Evolutionary conservation across 1,139 yeast species (phyloP).

Genomic region (Pneumocystis murina): DNA sequence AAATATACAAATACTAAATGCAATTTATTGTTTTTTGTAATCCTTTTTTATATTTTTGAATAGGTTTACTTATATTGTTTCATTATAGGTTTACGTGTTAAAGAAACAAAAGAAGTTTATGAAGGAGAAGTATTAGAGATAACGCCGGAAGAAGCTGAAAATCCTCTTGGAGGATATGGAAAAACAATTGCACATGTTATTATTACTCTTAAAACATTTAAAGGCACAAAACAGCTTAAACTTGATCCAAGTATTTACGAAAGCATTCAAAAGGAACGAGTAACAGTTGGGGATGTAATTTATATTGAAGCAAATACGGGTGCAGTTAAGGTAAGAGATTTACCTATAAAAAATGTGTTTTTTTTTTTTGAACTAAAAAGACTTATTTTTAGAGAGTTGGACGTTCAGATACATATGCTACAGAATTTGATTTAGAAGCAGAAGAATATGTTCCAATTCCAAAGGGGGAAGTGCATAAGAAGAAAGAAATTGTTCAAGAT

Average conservation of each 20-base stretch:
- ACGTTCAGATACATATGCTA: conserved; percentile 93
- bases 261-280: conserved; percentile 87
- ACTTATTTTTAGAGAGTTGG: conserved; percentile 49
- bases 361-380: not conserved
- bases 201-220: conserved; percentile 87
- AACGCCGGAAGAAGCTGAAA: conserved; percentile 93
- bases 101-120: conserved; percentile 93
- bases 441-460: conserved; percentile 98
- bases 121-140: conserved; percentile 97
- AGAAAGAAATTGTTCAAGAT: conserved; percentile 95
- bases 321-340: conserved; percentile 46
- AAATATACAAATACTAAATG: no score
- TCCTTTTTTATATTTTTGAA: not conserved
- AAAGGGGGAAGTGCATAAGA: conserved; percentile 96
- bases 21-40: not conserved
- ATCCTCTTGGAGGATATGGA: conserved; percentile 94
- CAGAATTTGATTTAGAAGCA: conserved; percentile 94
- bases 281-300: conserved; percentile 88
- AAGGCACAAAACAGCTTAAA: conserved; percentile 84
- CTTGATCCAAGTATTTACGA: conserved; percentile 93
- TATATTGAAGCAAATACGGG: conserved; percentile 97
- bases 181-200: conserved; percentile 89
- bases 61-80: not conserved
- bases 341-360: not conserved
- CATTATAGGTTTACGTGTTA: conserved; percentile 55